phyloP scores from a whole-genome alignment of 257 asterid species.

The Nicotiana knightiana region DNA sequence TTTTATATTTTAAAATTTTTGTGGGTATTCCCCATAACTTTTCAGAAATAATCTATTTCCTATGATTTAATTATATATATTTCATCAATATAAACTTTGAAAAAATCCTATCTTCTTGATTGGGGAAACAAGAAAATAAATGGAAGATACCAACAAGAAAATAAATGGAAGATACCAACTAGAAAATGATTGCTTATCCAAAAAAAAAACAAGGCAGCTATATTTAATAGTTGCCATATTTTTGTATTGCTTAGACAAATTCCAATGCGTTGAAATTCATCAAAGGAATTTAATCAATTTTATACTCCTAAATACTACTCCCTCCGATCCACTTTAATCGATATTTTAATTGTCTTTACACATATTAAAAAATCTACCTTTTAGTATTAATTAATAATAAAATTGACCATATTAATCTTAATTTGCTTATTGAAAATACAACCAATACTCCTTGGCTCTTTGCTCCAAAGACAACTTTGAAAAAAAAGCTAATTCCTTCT shows the following conservation, averaged over 20 bases:
- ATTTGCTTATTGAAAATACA: no score
- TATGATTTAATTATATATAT: neutral
- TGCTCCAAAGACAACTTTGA: no score
- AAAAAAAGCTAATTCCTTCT: no score
- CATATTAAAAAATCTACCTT: no score
- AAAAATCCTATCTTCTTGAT: conserved; percentile 10
- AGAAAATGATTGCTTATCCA: conserved; percentile 14
- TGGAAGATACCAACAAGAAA: neutral
- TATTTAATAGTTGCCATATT: neutral
- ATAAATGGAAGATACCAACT: neutral
- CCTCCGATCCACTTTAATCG: no score
- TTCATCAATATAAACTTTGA: neutral
- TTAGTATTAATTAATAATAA: no score
- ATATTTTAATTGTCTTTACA: no score
- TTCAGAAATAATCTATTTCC: neutral
- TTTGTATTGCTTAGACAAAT: neutral
- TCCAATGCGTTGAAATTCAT: neutral
- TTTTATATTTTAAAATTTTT: neutral
- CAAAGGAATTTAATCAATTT: neutral
- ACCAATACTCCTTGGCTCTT: no score
- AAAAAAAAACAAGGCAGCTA: conserved; percentile 1
- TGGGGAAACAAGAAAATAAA: conserved; percentile 7
- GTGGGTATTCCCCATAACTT: neutral
- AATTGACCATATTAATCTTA: no score
- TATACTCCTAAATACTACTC: no score